Evolutionary conservation across 768 basidiomycete species (phyloP).

Genomic region (Lentinula detonsa): DNA sequence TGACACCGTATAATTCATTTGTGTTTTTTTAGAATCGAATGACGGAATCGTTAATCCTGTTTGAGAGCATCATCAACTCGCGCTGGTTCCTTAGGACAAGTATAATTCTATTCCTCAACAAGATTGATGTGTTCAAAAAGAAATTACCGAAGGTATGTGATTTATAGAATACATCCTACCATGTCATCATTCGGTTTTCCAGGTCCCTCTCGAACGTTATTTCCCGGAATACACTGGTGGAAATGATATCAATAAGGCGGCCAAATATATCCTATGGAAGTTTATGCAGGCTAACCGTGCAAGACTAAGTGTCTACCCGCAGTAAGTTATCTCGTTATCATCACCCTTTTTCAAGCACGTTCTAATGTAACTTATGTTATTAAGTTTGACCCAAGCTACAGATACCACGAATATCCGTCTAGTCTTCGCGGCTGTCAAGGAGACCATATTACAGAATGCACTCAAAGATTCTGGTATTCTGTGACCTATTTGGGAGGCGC

Average conservation of each 20-base stretch:
- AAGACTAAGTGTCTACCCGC: conserved; percentile 82
- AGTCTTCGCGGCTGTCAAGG: conserved; percentile 80
- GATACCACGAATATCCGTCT: conserved; percentile 76
- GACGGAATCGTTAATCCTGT: conserved; percentile 67
- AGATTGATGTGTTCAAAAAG: conserved; percentile 73
- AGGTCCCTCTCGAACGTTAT: conserved; percentile 65
- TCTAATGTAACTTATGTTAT: background rate
- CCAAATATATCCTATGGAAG: conserved; percentile 91
- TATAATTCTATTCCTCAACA: conserved; percentile 66
- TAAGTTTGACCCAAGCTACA: conserved; percentile 74
- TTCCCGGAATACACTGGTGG: conserved; percentile 91
- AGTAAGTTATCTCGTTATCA: conserved; percentile 42
- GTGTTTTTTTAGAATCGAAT: conserved; percentile 54
- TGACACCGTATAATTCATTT: background rate
- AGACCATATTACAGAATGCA: conserved; percentile 81
- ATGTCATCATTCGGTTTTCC: background rate
- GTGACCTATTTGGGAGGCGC: conserved; percentile 18
- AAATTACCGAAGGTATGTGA: conserved; percentile 36
- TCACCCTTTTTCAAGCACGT: background rate
- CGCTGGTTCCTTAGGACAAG: conserved; percentile 66
- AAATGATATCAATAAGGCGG: conserved; percentile 87
- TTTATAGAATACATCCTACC: conserved; percentile 1
- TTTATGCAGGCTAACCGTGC: conserved; percentile 92
- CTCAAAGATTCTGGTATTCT: conserved; percentile 76
- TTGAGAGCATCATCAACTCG: conserved; percentile 76